Evolutionary conservation across 768 basidiomycete species (phyloP).

Genomic region (Mycena olivaceomarginata): DNA sequence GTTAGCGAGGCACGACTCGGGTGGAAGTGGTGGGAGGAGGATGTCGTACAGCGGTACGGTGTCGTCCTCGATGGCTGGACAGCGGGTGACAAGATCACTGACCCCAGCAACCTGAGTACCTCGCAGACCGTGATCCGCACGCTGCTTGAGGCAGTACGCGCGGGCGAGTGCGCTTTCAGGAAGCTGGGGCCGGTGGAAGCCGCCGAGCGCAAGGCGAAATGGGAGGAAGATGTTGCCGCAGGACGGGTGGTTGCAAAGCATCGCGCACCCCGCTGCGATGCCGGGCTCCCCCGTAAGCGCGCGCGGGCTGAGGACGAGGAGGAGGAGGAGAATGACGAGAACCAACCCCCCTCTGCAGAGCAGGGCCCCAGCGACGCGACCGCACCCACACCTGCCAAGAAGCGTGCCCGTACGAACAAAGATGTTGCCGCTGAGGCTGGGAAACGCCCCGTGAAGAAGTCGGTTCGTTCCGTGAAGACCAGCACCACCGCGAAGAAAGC

Average conservation of each 20-base stretch:
- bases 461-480: too few relatives aligned
- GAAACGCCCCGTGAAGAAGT: too few relatives aligned
- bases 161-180: not conserved
- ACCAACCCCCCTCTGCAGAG: too few relatives aligned
- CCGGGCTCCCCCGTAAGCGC: slow-evolving; percentile 9
- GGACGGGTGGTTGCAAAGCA: not conserved
- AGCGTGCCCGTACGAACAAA: not conserved
- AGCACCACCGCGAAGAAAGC: too few relatives aligned
- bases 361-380: not conserved
- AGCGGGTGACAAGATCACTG: not conserved
- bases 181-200: not conserved
- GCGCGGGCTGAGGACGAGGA: not conserved
- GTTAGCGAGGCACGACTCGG: not conserved
- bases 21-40: slow-evolving; percentile 18
- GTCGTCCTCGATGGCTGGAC: slow-evolving; percentile 19
- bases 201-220: not conserved
- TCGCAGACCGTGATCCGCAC: not conserved
- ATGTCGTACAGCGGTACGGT: slow-evolving; percentile 12
- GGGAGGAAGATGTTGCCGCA: slow-evolving; percentile 10
- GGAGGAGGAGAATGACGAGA: not conserved
- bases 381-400: not conserved
- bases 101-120: slow-evolving; percentile 28
- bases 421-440: too few relatives aligned
- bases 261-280: not conserved
- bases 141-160: not conserved